Base-by-base conservation (phyloP, 1,284 basidiomycete genomes). In the Cryptococcus sp. region DNA sequence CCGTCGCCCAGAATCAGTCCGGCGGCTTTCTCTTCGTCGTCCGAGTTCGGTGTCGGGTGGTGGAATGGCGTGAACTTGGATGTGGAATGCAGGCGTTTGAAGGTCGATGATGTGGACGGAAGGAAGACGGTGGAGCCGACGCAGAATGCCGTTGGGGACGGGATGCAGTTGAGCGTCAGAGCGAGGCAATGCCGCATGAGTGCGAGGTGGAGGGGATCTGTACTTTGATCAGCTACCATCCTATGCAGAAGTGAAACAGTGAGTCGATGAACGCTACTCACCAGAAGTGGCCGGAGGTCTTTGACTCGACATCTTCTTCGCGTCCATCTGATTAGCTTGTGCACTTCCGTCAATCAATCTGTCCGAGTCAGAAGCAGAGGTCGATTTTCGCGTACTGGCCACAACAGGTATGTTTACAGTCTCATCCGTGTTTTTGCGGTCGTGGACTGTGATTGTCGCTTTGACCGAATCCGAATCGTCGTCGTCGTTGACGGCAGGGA, bases 111-210 rank as follows among this genome's bases (percentile, higher is more conserved):
- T 62, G 64, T 78, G 6, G 81, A 60, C 74, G 59, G 82, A 74
- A 80, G 67, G 39, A 88, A 87, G 49, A 98, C 80, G 39, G 93
- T 84, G 68, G 91, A 95, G 39, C 96, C 95, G 20, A 99, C 96
- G 72, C 91, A 96, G 77, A 98, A 99, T 0, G 94, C 95, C 0
- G 88, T 88, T 2, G 86, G 85, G 7, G 75, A 75, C 1, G 77
- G 71, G 23, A 68, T 66, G 48, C 78, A 79, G 38, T 71, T 59
- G 17, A 71, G 62, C 15, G 79, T 76, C 38, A 79, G 68, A 10
- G 74, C 57, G 15, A 80, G 72, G 45, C 76, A 78, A 57, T 75
- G 71, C 20, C 60, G 60, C 67, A 80, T 76, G 55, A 77, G 66
- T 6, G 69, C 69, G 20, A 73, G 61, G 53, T 77, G 71, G n/a